Base-by-base conservation (phyloP, 2,329 filamentous ascomycete genomes). In the Aspergillus sp. region DNA sequence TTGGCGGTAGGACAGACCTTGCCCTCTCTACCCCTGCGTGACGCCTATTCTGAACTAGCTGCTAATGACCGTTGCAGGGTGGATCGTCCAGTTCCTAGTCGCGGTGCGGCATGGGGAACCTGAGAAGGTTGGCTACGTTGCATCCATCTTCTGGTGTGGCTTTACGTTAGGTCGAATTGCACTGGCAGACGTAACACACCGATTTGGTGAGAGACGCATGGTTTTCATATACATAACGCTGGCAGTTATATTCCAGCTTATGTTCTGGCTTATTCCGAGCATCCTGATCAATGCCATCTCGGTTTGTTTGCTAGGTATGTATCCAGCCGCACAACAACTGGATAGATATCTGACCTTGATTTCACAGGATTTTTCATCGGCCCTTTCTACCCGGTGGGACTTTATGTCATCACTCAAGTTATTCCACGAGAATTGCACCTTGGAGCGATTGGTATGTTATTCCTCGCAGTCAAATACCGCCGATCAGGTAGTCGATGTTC, bases 351-450 rank as follows among this genome's bases (percentile, higher is more conserved):
- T 58, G 34, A 61, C 40, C 24, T 39, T 24, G 3, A 13, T 9
- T n/a, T n/a, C 33, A 33, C 33, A 67, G 65, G 65, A n/a, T 67
- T 67, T 40, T 65, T 67, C 51, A 66, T 66, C 37, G 65, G 65
- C n/a, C 65, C 65, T 9, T 64, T 66, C 47, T 67, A 67, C 54
- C 65, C 65, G 19, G 65, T 67, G 30, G 64, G 65, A 3, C 55
- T 67, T 3, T 67, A 65, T 39, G 56, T 67, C 27, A 63, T 67
- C 19, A 66, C 63, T 11, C 56, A 65, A 37, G 58, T 66, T 7
- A 51, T 67, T 53, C 64, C 65, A 17, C 59, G 54, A 20, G 65
- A 67, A 12, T 58, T 67, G 40, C 64, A 67, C 39, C 55, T 66
- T 20, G 65, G 65, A 7, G 64, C 63, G 22, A 63, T 67, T 41